Percentiles rank a stretch among this genome's conserved stretches.
Conservation (phyloP, 306 rosid species). For the Prunus mongolica region DNA sequence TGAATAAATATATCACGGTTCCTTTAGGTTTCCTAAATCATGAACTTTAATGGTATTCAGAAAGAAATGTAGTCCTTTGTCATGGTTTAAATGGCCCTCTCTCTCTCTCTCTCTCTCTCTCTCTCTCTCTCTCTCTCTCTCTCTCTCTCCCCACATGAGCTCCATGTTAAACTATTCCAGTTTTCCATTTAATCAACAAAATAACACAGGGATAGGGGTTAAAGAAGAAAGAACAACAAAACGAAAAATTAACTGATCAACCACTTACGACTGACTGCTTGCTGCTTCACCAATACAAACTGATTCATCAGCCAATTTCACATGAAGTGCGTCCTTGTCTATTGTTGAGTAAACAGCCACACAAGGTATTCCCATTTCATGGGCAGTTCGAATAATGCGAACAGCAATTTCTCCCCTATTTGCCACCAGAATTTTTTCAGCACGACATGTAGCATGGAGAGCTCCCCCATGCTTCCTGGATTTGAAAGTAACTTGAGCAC, state of each 20-base stretch:
- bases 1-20: background rate
- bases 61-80: background rate
- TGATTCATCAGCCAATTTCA: slow-evolving; percentile 90
- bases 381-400: slow-evolving; percentile 91
- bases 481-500: slow-evolving; percentile 23
- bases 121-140: background rate
- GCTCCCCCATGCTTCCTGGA: slow-evolving; percentile 39
- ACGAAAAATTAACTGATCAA: background rate
- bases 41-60: background rate
- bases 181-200: background rate
- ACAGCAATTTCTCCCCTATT: slow-evolving; percentile 98
- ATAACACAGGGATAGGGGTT: too few relatives aligned
- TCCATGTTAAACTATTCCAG: background rate
- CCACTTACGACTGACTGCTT: slow-evolving; percentile 71
- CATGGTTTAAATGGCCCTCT: background rate
- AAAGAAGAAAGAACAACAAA: background rate
- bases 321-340: slow-evolving; percentile 96
- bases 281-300: slow-evolving; percentile 99
- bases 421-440: slow-evolving; percentile 76
- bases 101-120: background rate
- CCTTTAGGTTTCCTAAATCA: background rate
- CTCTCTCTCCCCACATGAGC: too few relatives aligned
- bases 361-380: slow-evolving; percentile 96
- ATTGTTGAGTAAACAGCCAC: slow-evolving; percentile 96
- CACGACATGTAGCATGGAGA: slow-evolving; percentile 47